Conservation (phyloP, 2,329 filamentous ascomycete genomes). For the Atkinsonella hypoxylon region DNA sequence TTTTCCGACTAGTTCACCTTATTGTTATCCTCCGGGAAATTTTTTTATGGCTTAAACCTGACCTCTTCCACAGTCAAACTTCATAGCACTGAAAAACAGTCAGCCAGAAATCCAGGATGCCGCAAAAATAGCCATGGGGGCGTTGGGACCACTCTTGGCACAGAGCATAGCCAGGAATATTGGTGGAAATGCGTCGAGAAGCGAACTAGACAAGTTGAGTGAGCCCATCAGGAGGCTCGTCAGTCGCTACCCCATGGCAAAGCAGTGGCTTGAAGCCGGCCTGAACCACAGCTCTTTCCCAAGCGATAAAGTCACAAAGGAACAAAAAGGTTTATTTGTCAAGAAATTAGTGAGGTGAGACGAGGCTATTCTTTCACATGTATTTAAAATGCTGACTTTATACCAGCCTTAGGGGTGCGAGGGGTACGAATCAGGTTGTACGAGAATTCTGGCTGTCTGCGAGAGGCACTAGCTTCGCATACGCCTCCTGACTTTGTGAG, state of each 20-base stretch:
- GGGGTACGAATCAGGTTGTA: conserved; percentile 53
- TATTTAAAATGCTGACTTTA: background rate
- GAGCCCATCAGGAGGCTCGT: conserved; percentile 62
- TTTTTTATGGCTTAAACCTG: background rate
- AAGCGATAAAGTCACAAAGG: conserved; percentile 42
- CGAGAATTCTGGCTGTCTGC: conserved; percentile 63
- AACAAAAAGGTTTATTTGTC: conserved; percentile 52
- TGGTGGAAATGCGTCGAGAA: conserved; percentile 55
- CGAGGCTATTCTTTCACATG: background rate
- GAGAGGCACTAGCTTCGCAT: conserved; percentile 48
- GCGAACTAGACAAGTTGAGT: conserved; percentile 58
- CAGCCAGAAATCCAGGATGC: conserved; percentile 29
- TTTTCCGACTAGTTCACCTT: background rate
- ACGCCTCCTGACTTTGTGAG: conserved; percentile 33
- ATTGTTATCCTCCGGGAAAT: background rate
- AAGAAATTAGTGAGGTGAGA: conserved; percentile 50
- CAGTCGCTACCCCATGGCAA: conserved; percentile 40
- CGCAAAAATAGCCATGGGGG: conserved; percentile 38
- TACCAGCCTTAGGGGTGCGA: conserved; percentile 49
- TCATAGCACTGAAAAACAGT: conserved; percentile 35
- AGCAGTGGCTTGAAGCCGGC: conserved; percentile 50
- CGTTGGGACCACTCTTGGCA: conserved; percentile 50
- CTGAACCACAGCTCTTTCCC: conserved; percentile 44
- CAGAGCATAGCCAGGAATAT: conserved; percentile 52
- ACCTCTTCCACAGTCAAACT: conserved; percentile 32